Evolutionary conservation across 1,284 basidiomycete genomes (phyloP), one percentile per base, ranked within the genome.

Genomic region (Flammula alnicola): DNA sequence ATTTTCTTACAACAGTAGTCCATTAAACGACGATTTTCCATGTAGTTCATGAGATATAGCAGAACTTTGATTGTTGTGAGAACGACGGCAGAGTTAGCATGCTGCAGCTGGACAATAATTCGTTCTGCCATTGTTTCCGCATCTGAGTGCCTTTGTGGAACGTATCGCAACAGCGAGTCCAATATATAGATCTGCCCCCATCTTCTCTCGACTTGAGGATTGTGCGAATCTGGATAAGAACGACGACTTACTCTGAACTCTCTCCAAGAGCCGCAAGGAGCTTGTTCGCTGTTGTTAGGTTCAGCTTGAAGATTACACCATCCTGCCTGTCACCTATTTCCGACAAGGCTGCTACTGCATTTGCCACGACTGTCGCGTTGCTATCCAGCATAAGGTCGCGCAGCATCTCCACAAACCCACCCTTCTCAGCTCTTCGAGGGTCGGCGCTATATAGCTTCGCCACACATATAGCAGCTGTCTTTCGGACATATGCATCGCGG

Each of bases 111-210:
- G 33, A 95, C 83, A 16, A 95, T 86, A 52, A 99, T 91, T 27
- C 95, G 86, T 67, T 99, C 97, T 3, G 92, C 94, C 69, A 99
- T 86, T 30, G 92, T 78, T 71, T 98, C 93, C 9, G 97, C 95
- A 64, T 99, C 97, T 29, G 84, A 77, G 52, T 92, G 83, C 49
- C 82, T 80, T 61, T 95, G 86, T 5, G 97, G 97, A 5, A 98
- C 90, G 65, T 91, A 99, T 46, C 95, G 92, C 54, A 99, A 74
- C 26, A 99, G 72, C 3, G 93, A 90, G 68, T 99, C 97, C 45
- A 99, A 80, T 56, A 99, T 98, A 68, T 99, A 99, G 32, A 98
- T 95, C 70, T 98, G 96, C 1, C 96, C 96, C 97, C 97, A 99
- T 71, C 94, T 97, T 60, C n/a, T 36, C 17, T 26, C 30, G 44